phyloP scores from a whole-genome alignment of 768 basidiomycete species.

The Hericium alpestre region DNA sequence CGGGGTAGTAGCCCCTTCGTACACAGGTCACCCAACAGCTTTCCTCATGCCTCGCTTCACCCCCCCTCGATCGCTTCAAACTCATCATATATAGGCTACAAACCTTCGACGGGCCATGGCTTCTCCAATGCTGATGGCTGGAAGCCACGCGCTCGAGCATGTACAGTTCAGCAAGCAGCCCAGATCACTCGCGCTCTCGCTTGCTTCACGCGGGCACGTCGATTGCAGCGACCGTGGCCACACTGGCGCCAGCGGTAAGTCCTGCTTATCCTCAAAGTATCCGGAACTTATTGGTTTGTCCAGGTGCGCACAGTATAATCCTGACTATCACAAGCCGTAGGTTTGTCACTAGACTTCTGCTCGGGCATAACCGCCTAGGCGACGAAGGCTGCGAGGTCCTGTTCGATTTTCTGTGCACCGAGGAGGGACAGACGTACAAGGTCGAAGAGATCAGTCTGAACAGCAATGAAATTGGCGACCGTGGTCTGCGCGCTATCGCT shows the following conservation, averaged over 20 bases:
- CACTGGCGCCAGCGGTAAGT: background rate
- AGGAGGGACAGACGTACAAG: slow-evolving; percentile 31
- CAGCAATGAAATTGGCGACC: slow-evolving; percentile 43
- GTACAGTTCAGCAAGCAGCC: background rate
- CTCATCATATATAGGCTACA: background rate
- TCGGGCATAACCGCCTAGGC: slow-evolving; percentile 46
- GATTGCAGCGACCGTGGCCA: background rate
- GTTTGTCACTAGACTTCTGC: slow-evolving; percentile 39
- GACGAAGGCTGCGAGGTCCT: slow-evolving; percentile 47
- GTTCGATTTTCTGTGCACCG: slow-evolving; percentile 44
- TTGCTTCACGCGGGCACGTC: background rate
- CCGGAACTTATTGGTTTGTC: background rate
- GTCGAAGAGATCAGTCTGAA: slow-evolving; percentile 51
- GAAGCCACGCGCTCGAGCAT: background rate
- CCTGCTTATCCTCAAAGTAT: background rate
- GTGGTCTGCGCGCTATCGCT: slow-evolving; percentile 43
- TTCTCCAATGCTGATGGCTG: background rate
- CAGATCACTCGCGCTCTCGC: background rate
- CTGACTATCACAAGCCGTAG: slow-evolving; percentile 33
- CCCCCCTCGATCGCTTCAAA: background rate
- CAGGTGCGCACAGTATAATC: slow-evolving; percentile 45
- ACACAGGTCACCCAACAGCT: background rate
- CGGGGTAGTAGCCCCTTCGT: background rate
- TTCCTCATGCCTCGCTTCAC: background rate
- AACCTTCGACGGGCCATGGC: background rate